Base-by-base conservation (phyloP, 148 eudicot species). In the Heliosperma pusillum region DNA sequence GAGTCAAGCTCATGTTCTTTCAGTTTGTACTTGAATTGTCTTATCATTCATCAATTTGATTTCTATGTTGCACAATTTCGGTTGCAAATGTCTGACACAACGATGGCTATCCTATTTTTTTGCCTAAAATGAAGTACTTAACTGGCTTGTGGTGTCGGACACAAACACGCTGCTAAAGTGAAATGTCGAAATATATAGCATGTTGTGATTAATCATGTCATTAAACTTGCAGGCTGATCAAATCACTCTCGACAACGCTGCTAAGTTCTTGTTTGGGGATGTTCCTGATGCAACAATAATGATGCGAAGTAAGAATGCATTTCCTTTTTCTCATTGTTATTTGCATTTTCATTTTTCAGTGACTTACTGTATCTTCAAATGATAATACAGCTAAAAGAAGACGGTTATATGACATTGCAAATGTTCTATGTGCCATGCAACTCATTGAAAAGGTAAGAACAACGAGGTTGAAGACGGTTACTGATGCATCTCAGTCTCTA, bases 161-260 rank as follows among this genome's bases (percentile, higher is more conserved):
- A 33, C 36, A 33, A 33, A 3, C 2, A 33, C 36, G 36, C 36
- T 29, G 30, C 30, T 29, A 29, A 29, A 29, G 2, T 29, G 30
- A 29, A 29, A 29, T 29, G 30, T 29, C 30, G 3, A 29, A 29
- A 29, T 29, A 29, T 29, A 29, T 29, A 29, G 30, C 30, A 29
- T 29, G 30, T 29, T 33, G 36, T 33, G 36, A 33, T 2, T 33
- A 33, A 33, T 33, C 36, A 3, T 33, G 36, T 33, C 36, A 33
- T 36, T 36, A 6, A 57, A 19, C 24, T 59, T 80, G 44, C 76
- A 94, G 98, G 80, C 78, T 76, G 89, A 89, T 50, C 40, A 88
- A 84, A 88, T 94, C 66, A 88, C 96, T 68, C 88, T 94, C n/a
- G 98, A 94, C 40, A 93, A 88, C 73, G 97, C 96, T 76, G 97